Evolutionary conservation across 2,329 filamentous ascomycete species (phyloP).

Genomic region (Trichoderma sp.): DNA sequence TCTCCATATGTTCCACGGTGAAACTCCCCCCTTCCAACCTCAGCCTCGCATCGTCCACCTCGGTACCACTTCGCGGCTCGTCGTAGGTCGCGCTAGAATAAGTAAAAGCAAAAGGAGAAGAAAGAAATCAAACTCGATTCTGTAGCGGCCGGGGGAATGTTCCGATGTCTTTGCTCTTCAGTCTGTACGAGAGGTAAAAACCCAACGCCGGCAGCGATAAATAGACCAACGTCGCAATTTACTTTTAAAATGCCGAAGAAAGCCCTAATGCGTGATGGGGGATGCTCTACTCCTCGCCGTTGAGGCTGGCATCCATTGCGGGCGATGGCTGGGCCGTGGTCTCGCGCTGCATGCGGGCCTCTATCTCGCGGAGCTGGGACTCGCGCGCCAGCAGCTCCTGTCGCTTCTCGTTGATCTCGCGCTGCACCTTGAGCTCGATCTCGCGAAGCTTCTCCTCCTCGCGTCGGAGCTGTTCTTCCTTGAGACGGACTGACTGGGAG

Average conservation of each 20-base stretch:
- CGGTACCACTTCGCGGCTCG: conserved; percentile 29
- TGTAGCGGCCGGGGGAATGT: conserved; percentile 47
- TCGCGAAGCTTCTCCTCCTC: conserved; percentile 99
- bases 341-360: conserved; percentile 94
- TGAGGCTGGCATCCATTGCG: conserved; percentile 56
- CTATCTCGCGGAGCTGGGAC: conserved; percentile 97
- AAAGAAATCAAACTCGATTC: conserved; percentile 41
- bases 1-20: conserved; percentile 27
- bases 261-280: conserved; percentile 38
- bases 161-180: conserved; percentile 48
- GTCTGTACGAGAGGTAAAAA: conserved; percentile 46
- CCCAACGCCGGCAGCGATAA: conserved; percentile 54
- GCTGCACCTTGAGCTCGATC: conserved; percentile 99
- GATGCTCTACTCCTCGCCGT: conserved; percentile 54
- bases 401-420: conserved; percentile 99
- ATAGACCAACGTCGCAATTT: conserved; percentile 49
- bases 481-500: conserved; percentile 94
- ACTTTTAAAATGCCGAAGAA: conserved; percentile 39
- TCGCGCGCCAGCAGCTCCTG: conserved; percentile 97
- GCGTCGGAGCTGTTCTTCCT: conserved; percentile 98
- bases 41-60: conserved; percentile 39
- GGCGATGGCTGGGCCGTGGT: conserved; percentile 56
- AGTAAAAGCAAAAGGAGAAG: conserved; percentile 36
- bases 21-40: conserved; percentile 33
- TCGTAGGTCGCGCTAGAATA: conserved; percentile 34